Conservation (phyloP, 2,329 filamentous ascomycete species). For the Moelleriella libera region DNA sequence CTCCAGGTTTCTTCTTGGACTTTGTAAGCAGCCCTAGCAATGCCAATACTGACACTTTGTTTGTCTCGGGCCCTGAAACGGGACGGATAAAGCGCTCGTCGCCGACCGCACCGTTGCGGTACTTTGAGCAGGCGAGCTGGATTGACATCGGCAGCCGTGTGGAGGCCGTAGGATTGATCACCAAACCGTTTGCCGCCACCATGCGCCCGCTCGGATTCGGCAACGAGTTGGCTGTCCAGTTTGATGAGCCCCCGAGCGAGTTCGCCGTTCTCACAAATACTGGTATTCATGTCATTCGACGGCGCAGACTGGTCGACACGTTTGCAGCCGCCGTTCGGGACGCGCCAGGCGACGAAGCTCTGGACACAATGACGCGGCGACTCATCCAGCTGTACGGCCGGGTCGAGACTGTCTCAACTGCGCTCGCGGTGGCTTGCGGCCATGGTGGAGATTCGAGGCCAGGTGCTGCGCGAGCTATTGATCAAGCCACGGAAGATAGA, state of each 20-base stretch:
- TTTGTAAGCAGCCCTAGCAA: constrained; percentile 55
- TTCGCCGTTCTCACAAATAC: constrained; percentile 85
- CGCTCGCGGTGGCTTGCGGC: constrained; percentile 86
- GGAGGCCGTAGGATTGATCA: constrained; percentile 67
- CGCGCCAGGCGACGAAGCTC: constrained; percentile 60
- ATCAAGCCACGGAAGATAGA: constrained; percentile 73
- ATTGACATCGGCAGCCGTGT: constrained; percentile 59
- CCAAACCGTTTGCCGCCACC: constrained; percentile 56
- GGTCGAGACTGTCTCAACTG: constrained; percentile 77
- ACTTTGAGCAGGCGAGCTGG: constrained; percentile 70
- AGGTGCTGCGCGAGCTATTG: constrained; percentile 62
- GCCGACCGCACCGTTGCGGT: constrained; percentile 39
- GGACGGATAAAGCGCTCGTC: constrained; percentile 60
- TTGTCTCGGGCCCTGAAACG: constrained; percentile 77
- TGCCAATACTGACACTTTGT: constrained; percentile 53
- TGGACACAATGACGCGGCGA: constrained; percentile 68
- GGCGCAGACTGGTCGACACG: constrained; percentile 77
- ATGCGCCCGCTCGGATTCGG: constrained; percentile 65
- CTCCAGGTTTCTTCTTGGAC: constrained; percentile 84
- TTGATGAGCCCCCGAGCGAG: constrained; percentile 68
- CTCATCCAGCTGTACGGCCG: constrained; percentile 81
- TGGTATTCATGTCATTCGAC: constrained; percentile 73
- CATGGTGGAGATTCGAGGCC: constrained; percentile 66
- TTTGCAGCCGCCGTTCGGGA: constrained; percentile 72
- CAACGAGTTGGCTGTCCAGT: constrained; percentile 94